Evolutionary conservation across 164 flowering plant species (phyloP).

Genomic region (Magnolia kwangsiensis): DNA sequence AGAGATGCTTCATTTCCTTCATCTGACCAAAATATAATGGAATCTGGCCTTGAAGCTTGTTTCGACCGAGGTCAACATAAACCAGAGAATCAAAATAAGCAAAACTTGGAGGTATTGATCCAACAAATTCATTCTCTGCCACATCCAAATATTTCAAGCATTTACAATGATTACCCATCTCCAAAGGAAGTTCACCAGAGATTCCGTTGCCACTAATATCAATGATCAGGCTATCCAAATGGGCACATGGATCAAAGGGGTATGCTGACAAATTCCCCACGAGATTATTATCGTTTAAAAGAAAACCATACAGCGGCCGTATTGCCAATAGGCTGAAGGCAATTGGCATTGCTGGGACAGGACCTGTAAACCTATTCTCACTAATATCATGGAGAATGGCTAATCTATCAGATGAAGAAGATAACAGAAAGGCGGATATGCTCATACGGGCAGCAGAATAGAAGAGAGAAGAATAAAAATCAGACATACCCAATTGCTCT

Average conservation of each 20-base stretch:
- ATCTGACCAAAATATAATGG: conserved; percentile 49
- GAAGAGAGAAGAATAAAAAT: conserved; percentile 48
- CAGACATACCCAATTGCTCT: conserved; percentile 11
- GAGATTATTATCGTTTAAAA: conserved; percentile 54
- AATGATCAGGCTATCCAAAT: conserved; percentile 36
- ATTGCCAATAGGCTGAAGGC: conserved; percentile 40
- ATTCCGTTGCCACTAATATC: conserved; percentile 58
- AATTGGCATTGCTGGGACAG: conserved; percentile 46
- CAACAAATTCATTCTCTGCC: conserved; percentile 62
- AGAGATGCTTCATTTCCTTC: conserved; percentile 46
- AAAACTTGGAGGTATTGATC: conserved; percentile 48
- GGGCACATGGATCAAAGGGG: conserved; percentile 55
- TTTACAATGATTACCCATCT: conserved; percentile 42
- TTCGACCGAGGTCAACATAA: conserved; percentile 62
- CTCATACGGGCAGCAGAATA: conserved; percentile 24
- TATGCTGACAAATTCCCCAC: conserved; percentile 47
- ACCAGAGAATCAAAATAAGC: conserved; percentile 49
- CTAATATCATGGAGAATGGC: conserved; percentile 62
- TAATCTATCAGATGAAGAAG: conserved; percentile 25
- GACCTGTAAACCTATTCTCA: conserved; percentile 58
- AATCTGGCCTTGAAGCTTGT: conserved; percentile 51
- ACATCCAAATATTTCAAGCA: conserved; percentile 56
- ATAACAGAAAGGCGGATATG: conserved; percentile 17
- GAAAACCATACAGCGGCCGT: conserved; percentile 54
- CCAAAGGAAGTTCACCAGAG: conserved; percentile 52